Base-by-base conservation (phyloP, 164 flowering plant genomes). In the Chimonanthus salicifolius region DNA sequence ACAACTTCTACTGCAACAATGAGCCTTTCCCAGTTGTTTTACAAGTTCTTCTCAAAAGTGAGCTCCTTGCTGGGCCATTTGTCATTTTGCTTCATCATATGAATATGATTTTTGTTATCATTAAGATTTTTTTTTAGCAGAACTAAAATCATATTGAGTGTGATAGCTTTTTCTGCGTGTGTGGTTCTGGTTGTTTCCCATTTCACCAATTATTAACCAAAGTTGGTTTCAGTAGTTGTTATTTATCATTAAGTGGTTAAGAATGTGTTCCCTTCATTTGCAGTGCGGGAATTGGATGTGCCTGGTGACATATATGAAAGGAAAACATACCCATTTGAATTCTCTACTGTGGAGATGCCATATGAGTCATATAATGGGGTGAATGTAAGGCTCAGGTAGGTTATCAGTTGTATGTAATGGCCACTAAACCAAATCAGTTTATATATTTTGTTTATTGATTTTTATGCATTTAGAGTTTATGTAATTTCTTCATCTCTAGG, bases 281-380 rank as follows among this genome's bases (percentile, higher is more conserved):
- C 87, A 94, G 99, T 92, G 71, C 92, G 99, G 62, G 97, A 94
- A 80, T 80, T 94, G 75, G 99, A 94, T 85, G 92, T 95, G 74
- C 99, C 99, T 79, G 97, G 99, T 78, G 99, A 95, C 6, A 84
- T 95, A 58, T 93, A 95, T 81, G 99, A 95, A 84, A 88, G 81
- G 79, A 95, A 95, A 82, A 83, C 90, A 64, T 95, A 87, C 71
- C 91, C 96, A 13, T 95, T 95, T 84, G 99, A 95, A 72, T 95
- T 95, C 83, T 92, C 99, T 58, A 87, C 96, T 0, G 99, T 94
- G 78, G 99, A 94, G 84, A 94, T 95, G 99, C 96, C 99, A 58
- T 91, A 88, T 75, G 99, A 95, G 80, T 85, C 99, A 64, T 91
- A 95, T 78, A 95, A 87, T 85, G 99, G 98, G 54, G 91, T 88